A percentile compares a stretch with the other conserved stretches of the same genome.
Conservation (phyloP, 805 yeast species). For the Torulaspora quercuum region DNA sequence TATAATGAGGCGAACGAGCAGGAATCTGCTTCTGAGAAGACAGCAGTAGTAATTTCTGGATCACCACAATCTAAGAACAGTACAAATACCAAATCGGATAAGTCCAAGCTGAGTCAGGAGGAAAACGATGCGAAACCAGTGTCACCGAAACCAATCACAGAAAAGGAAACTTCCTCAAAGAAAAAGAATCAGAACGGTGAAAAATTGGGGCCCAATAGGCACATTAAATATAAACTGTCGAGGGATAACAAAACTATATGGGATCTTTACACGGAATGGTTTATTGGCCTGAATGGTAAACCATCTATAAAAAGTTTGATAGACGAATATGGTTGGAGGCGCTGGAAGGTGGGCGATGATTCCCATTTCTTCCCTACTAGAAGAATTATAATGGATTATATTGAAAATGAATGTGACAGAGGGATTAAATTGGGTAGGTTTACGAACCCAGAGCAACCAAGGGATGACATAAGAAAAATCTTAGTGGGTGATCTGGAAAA, state of each 20-base stretch:
- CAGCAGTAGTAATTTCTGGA: no score
- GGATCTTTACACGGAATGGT: slow-evolving; percentile 41
- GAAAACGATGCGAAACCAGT: slow-evolving; percentile 13
- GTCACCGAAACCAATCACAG: slow-evolving; percentile 9
- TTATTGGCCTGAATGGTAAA: slow-evolving; percentile 36
- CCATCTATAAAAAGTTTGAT: slow-evolving; percentile 34
- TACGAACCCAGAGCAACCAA: slow-evolving; percentile 27
- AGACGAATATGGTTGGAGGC: slow-evolving; percentile 37
- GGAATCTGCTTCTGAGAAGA: no score
- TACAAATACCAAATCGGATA: not conserved
- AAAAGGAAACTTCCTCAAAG: slow-evolving; percentile 4
- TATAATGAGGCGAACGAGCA: no score
- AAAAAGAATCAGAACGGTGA: slow-evolving; percentile 8
- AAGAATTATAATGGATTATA: slow-evolving; percentile 39
- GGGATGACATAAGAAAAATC: slow-evolving; percentile 34
- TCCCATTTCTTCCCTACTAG: slow-evolving; percentile 41
- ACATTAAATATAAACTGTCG: slow-evolving; percentile 37
- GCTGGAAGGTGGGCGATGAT: slow-evolving; percentile 40
- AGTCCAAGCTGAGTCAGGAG: slow-evolving; percentile 2
- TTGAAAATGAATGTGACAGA: slow-evolving; percentile 36
- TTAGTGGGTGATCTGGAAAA: slow-evolving; percentile 37
- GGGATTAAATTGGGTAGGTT: slow-evolving; percentile 36
- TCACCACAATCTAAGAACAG: not conserved
- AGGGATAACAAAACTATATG: slow-evolving; percentile 39
- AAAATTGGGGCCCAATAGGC: slow-evolving; percentile 27